Evolutionary conservation across 2,329 filamentous ascomycete genomes (phyloP).

Genomic region (Botryotinia narcissicola): DNA sequence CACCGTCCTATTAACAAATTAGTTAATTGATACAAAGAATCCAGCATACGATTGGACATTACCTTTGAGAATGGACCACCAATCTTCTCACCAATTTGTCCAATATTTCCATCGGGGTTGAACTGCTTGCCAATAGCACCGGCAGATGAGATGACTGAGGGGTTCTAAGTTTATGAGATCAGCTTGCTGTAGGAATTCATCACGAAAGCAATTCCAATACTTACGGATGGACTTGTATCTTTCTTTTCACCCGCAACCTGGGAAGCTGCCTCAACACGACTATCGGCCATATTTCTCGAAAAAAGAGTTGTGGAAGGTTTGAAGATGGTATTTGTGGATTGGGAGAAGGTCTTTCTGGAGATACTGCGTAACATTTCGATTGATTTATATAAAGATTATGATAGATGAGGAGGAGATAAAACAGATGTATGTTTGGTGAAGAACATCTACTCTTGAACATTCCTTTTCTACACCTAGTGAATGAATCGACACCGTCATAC

Average conservation of each 20-base stretch:
- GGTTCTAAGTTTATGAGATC: background rate
- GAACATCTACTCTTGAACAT: background rate
- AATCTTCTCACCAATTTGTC: slow-evolving; percentile 9
- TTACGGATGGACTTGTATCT: background rate
- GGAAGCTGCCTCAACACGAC: background rate
- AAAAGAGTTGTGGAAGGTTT: background rate
- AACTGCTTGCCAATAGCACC: slow-evolving; percentile 10
- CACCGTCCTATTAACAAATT: background rate
- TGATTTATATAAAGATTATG: background rate
- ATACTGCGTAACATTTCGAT: background rate
- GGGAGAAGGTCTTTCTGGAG: slow-evolving; percentile 1
- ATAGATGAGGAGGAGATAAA: background rate
- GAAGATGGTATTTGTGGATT: background rate
- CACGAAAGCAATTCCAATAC: background rate
- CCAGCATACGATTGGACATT: background rate
- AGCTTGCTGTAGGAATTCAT: no score
- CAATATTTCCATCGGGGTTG: slow-evolving; percentile 5
- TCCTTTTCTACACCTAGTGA: background rate
- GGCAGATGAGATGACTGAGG: background rate
- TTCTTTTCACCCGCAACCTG: slow-evolving; percentile 9
- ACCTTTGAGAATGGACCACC: slow-evolving; percentile 15
- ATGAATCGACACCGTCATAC: background rate
- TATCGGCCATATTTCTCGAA: slow-evolving; percentile 6
- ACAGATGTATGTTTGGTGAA: background rate
- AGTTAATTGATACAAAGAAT: background rate